A percentile compares a stretch with the other conserved stretches of the same genome.
Conservation (phyloP, 257 asterid genomes). For the Nicotiana tomentosiformis region DNA sequence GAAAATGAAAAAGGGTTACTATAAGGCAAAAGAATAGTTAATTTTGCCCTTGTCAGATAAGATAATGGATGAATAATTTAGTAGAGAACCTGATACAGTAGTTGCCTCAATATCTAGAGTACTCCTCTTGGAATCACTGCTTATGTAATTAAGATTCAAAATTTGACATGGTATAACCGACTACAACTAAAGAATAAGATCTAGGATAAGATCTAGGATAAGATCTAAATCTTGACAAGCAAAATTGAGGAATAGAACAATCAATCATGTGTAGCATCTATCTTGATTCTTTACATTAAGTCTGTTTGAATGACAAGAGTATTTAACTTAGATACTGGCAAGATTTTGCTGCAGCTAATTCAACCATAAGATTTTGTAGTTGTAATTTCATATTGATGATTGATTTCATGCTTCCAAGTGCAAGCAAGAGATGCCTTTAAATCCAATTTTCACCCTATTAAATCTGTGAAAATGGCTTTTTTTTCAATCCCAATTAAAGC, state of each 20-base stretch:
- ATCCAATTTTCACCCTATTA: slow-evolving; percentile 16
- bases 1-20: neutral
- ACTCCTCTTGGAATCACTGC: slow-evolving; percentile 17
- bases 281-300: neutral
- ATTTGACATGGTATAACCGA: slow-evolving; percentile 22
- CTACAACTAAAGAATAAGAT: slow-evolving; percentile 57
- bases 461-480: slow-evolving; percentile 17
- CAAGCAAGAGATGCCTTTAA: neutral
- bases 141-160: slow-evolving; percentile 57
- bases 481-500: slow-evolving; percentile 7
- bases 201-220: slow-evolving; percentile 56
- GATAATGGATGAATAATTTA: neutral
- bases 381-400: slow-evolving; percentile 25
- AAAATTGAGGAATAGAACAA: slow-evolving; percentile 11
- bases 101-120: slow-evolving; percentile 35
- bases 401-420: slow-evolving; percentile 21
- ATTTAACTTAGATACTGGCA: slow-evolving; percentile 48
- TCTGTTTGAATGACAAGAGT: slow-evolving; percentile 12
- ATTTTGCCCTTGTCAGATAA: neutral
- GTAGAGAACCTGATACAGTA: slow-evolving; percentile 31
- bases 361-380: slow-evolving; percentile 29
- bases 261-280: neutral
- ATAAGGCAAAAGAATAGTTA: neutral
- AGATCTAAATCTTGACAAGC: slow-evolving; percentile 34
- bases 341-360: slow-evolving; percentile 29